Base-by-base conservation (phyloP, 2,329 filamentous ascomycete species). In the Didymella pinodella region DNA sequence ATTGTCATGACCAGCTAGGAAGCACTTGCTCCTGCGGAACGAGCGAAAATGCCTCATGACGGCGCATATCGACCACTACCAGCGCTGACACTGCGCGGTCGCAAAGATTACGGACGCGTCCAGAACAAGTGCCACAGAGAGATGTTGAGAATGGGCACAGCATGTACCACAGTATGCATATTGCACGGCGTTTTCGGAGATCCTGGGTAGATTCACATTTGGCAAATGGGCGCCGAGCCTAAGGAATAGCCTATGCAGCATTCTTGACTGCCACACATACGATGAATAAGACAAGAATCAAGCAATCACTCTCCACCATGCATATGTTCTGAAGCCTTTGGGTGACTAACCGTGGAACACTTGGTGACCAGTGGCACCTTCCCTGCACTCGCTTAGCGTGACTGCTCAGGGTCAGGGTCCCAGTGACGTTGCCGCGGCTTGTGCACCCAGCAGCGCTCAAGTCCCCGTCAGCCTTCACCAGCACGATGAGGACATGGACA, bases 401-500 rank as follows among this genome's bases (percentile, higher is more conserved):
- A 28, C 28, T 16, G 49, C 25, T 43, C 46, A 54, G 56, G 56
- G 46, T 43, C 46, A 54, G 56, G 56, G 46, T 47, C 26, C 58
- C 38, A 16, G 38, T 41, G 38, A 22, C 54, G 59, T 61, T 51
- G 48, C 56, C 56, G 50, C 56, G 50, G 46, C 56, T 50, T 46
- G 20, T 49, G 40, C 22, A 29, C 46, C 40, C 40, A 54, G 51
- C 44, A 54, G 16, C 29, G 28, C 25, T 50, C 31, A 26, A 40
- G 54, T 32, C 41, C 48, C 12, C 48, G 31, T 29, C 38, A 59
- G 28, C 50, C 53, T 57, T 52, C 54, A 62, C 45, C 50, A 57
- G 47, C 57, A 63, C 54, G 61, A 68, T 59, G 63, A 65, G 64
- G 65, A 66, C 49, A 70, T 71, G 70, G 68, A 69, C 40, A 57